Conservation (phyloP, 208 protist genomes). For the Kentomonas sorsogonicus region DNA sequence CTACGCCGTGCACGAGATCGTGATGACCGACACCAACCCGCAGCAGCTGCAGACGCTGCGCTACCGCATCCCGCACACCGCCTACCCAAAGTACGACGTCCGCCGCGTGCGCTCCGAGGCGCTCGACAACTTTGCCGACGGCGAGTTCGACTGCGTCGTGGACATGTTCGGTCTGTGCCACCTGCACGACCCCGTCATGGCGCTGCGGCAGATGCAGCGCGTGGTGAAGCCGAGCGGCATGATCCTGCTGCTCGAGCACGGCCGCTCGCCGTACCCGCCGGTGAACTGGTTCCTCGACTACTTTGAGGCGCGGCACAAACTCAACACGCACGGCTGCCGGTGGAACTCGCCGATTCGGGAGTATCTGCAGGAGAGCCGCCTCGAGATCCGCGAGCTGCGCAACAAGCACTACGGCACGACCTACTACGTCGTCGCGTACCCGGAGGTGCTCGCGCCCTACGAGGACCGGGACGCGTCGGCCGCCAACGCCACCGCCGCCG, state of each 20-base stretch:
- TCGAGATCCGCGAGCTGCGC: conserved; percentile 77
- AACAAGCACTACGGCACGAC: conserved; percentile 92
- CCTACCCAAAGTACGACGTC: conserved; percentile 85
- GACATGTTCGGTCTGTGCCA: conserved; percentile 92
- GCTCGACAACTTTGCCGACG: conserved; percentile 69
- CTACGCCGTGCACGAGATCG: conserved; percentile 83
- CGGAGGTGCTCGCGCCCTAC: conserved; percentile 68
- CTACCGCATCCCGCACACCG: conserved; percentile 71
- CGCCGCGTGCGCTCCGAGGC: conserved; percentile 73
- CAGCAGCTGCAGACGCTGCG: conserved; percentile 81
- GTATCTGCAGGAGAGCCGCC: conserved; percentile 67
- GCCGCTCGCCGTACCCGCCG: conserved; percentile 64
- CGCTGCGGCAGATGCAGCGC: conserved; percentile 85
- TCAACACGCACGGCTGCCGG: conserved; percentile 84
- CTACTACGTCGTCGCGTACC: conserved; percentile 86
- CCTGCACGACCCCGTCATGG: conserved; percentile 85
- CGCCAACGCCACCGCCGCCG: background rate
- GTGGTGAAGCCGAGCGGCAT: conserved; percentile 86
- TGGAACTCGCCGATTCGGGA: conserved; percentile 81
- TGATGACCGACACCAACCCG: conserved; percentile 78
- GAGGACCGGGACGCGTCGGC: conserved; percentile 24
- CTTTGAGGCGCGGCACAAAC: conserved; percentile 67
- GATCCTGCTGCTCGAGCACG: conserved; percentile 89
- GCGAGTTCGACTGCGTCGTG: conserved; percentile 86
- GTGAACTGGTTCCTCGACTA: conserved; percentile 88